Conservation (phyloP, 148 eudicot genomes). For the Camellia lanceoleosa region DNA sequence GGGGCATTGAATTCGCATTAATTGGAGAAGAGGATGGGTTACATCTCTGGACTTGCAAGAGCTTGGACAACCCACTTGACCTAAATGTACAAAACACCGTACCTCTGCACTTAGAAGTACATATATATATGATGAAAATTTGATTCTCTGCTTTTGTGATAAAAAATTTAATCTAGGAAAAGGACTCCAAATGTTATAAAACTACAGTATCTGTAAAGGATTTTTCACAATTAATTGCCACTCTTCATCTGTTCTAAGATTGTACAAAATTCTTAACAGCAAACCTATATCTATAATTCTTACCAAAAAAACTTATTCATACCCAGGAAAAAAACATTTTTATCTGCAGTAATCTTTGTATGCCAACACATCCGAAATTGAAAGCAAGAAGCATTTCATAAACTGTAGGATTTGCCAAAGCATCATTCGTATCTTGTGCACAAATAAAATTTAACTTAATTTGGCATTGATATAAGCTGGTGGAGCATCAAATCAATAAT, state of each 20-base stretch:
- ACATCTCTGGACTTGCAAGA: conserved; percentile 8
- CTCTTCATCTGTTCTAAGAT: neutral
- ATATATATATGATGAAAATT: neutral
- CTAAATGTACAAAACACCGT: conserved; percentile 29
- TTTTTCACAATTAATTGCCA: neutral
- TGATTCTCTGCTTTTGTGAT: neutral
- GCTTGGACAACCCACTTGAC: conserved; percentile 53
- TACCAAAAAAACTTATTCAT: too few relatives aligned
- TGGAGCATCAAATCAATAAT: neutral
- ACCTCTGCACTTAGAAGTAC: neutral
- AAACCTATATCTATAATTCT: neutral
- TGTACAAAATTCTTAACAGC: neutral
- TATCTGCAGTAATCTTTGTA: too few relatives aligned
- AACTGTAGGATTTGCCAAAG: too few relatives aligned
- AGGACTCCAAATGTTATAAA: neutral
- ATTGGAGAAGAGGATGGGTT: conserved; percentile 17
- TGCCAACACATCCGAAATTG: too few relatives aligned
- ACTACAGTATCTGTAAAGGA: too few relatives aligned
- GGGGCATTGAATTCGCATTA: conserved; percentile 27
- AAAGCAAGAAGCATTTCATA: too few relatives aligned
- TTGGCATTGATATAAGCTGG: neutral
- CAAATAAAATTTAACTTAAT: neutral
- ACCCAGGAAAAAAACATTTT: too few relatives aligned
- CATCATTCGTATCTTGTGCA: neutral
- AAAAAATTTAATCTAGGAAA: neutral